Base-by-base conservation (phyloP, 306 rosid species). In the Glycine soja region DNA sequence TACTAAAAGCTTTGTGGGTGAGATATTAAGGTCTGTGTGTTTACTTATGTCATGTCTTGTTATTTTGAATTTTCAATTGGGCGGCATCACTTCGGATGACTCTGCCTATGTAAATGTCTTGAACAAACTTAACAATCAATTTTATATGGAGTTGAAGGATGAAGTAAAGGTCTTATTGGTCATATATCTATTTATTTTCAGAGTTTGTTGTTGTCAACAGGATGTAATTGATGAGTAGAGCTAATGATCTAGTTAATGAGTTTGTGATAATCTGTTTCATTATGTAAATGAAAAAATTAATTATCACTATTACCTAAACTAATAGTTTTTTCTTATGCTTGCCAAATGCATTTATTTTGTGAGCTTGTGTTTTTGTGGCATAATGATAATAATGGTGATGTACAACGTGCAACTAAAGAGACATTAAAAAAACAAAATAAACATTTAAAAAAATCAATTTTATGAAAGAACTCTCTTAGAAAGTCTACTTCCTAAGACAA, bases 1-100 rank as follows among this genome's bases (percentile, higher is more conserved):
- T 91, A 80, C 78, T 91, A 83, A 83, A 86, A 86, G 97, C 92
- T 73, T 82, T 95, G 90, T 89, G 67, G 88, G 99, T 93, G 69
- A 67, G 81, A 74, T 57, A 74, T 45, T 63, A 83, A 72, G 90
- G 74, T 18, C 12, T 42, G 50, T 71, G 42, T 58, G n/a, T 70
- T 53, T 71, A 80, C 62, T 15, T 8, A 50, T 36, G n/a, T 45
- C 72, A 6, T 7, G 73, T 52, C 57, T 48, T 10, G 50, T 50
- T 13, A 58, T 16, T n/a, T n/a, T n/a, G n/a, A n/a, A n/a, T 46
- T 83, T 79, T 72, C 86, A 93, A 97, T 85, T 91, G 90, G 93
- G 90, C 72, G 83, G 75, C 79, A 65, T 77, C 82, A 82, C 80
- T 67, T 67, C 88, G 15, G 88, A 90, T 68, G 88, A 83, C 61